A percentile compares a stretch with the other conserved stretches of the same genome.
Evolutionary conservation across 495 filamentous ascomycete genomes (phyloP).

Genomic region (Hyphodiscus hymeniophilus): DNA sequence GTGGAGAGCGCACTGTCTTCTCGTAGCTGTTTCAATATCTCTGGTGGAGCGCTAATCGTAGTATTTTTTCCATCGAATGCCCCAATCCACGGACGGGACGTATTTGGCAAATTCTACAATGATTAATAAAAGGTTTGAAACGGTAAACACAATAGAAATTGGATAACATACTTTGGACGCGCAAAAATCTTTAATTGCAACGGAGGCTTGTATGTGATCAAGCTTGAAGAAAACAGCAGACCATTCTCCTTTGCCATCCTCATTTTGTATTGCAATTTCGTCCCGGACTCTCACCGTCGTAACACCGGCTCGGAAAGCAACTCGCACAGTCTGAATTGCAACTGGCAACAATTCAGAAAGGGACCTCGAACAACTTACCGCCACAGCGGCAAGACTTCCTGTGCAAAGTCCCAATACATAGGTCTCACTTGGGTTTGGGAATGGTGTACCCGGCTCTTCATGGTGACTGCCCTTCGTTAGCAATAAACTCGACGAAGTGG

Average conservation of each 20-base stretch:
- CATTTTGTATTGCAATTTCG: too few relatives aligned
- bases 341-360: constrained; percentile 57
- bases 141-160: too few relatives aligned
- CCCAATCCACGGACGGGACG: constrained; percentile 60
- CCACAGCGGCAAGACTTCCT: constrained; percentile 64
- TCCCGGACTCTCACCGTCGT: constrained; percentile 42
- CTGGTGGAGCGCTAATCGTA: constrained; percentile 69
- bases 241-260: too few relatives aligned
- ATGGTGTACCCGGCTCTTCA: constrained; percentile 36
- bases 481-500: constrained; percentile 61
- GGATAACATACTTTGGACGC: too few relatives aligned
- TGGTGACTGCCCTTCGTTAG: constrained; percentile 26
- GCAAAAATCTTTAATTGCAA: constrained; percentile 33
- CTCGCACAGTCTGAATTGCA: constrained; percentile 39
- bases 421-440: constrained; percentile 32
- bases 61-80: constrained; percentile 59
- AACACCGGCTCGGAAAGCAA: constrained; percentile 63
- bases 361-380: constrained; percentile 59
- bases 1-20: constrained; percentile 32
- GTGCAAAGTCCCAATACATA: constrained; percentile 60
- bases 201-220: constrained; percentile 35
- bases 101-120: constrained; percentile 30
- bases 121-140: too few relatives aligned
- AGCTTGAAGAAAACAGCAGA: too few relatives aligned
- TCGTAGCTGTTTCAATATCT: constrained; percentile 49